Evolutionary conservation across 1,139 yeast genomes (phyloP), one percentile per base, ranked within the genome.

Genomic region (Kurtzmaniella quercitrusa): DNA sequence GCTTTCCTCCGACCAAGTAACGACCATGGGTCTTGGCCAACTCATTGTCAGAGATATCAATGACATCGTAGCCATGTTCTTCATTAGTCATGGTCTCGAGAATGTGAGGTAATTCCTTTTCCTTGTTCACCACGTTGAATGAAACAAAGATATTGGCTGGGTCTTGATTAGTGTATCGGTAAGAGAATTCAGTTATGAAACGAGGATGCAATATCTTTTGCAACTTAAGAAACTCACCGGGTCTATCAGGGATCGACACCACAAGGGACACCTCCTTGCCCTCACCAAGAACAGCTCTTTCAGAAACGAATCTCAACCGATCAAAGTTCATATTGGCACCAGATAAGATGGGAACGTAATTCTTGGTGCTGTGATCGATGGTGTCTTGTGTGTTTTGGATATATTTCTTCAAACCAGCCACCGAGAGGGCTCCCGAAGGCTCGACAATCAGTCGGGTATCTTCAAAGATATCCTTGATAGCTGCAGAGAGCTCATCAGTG

Each of bases 271-370:
- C 96, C 68, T 93, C 99, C 55, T 85, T 87, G 44, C 98, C 98
- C 64, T 93, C 98, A 68, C 98, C 99, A 23, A 93, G 77, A 45
- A 89, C 95, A 5, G 98, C 97, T 65, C 99, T 84, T 67, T 93
- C 99, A 48, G 96, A 82, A n/a, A 93, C 98, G 63, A 93, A 93
- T 60, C 99, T 78, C 54, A 93, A 73, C 57, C 99, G 79, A 65
- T 91, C 98, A 61, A 93, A 93, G 67, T 94, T 93, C 96, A 93
- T 91, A 66, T 93, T 93, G 33, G 99, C 99, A 48, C 98, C 99
- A 31, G 95, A 86, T 45, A 93, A 72, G 23, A 94, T 76, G 8
- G 97, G 94, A 25, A 88, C 87, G 57, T 89, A 91, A 0, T 88
- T 80, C 50, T 82, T 78, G 45, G 71, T 67, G n/a, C 81, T 67